A percentile compares a stretch with the other conserved stretches of the same genome.
Evolutionary conservation across 169 alveolate genomes (phyloP).

Genomic region (Theileria orientalis): DNA sequence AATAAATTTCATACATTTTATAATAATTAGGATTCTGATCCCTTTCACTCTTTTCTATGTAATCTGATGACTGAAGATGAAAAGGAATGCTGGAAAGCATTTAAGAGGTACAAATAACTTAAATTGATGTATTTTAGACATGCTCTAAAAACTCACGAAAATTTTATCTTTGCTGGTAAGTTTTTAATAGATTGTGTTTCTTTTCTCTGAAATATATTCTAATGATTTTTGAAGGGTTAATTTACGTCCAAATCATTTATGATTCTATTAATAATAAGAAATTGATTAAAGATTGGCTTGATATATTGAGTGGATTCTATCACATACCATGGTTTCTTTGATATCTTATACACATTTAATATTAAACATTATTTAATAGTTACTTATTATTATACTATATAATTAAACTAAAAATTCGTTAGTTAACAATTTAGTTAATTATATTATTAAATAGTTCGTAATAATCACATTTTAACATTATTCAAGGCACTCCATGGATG

Average conservation of each 20-base stretch:
- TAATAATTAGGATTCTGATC: slow-evolving; percentile 11
- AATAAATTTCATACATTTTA: too few species aligned
- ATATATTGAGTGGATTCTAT: slow-evolving; percentile 22
- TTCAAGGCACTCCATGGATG: background rate
- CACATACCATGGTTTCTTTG: slow-evolving; percentile 44
- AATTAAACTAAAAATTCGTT: too few species aligned
- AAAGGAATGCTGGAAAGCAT: slow-evolving; percentile 18
- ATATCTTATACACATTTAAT: too few species aligned
- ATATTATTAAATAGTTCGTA: too few species aligned
- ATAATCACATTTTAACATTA: slow-evolving; percentile 2
- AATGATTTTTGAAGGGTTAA: slow-evolving; percentile 14
- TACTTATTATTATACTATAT: too few species aligned
- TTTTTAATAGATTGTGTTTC: background rate
- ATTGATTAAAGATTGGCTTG: slow-evolving; percentile 3
- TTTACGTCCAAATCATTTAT: slow-evolving; percentile 23
- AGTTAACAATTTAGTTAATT: too few species aligned
- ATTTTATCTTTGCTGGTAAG: slow-evolving; percentile 52
- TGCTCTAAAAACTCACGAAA: slow-evolving; percentile 37
- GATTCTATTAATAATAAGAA: background rate
- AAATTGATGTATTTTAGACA: slow-evolving; percentile 10
- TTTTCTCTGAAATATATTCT: too few species aligned
- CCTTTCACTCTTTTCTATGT: slow-evolving; percentile 32
- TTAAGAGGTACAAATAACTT: slow-evolving; percentile 25
- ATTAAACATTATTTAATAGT: too few species aligned
- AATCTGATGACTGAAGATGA: slow-evolving; percentile 5